These are phyloP conservation scores for Phyllosticta ampelicida DNA, from an alignment of 2,329 filamentous ascomycete species.

Conservation along the genomic window DNA sequence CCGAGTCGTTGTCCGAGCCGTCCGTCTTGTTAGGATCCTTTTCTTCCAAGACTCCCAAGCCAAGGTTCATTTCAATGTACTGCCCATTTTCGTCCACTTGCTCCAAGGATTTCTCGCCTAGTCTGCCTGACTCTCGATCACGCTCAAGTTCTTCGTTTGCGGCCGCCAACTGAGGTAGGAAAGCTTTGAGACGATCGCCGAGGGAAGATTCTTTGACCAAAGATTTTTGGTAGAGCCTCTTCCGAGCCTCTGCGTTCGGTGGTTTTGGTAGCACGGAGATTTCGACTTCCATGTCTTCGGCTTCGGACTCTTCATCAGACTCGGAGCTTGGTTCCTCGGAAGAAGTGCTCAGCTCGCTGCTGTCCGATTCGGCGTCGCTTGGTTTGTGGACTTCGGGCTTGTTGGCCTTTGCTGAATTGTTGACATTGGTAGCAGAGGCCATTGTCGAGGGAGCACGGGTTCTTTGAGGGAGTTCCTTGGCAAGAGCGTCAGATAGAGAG, in stretches of 20 bases:
- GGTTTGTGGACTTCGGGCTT: background rate
- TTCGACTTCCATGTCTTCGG: slow-evolving; percentile 13
- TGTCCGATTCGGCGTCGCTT: slow-evolving; percentile 3
- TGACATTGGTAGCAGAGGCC: background rate
- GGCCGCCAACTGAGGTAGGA: slow-evolving; percentile 32
- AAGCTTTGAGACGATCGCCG: slow-evolving; percentile 26
- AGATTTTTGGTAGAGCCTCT: slow-evolving; percentile 7
- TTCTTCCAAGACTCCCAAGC: slow-evolving; percentile 36
- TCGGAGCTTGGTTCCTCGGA: slow-evolving; percentile 29
- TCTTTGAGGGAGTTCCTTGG: background rate
- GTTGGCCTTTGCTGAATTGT: background rate
- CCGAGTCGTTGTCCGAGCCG: slow-evolving; percentile 12
- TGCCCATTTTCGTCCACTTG: slow-evolving; percentile 19
- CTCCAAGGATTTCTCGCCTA: slow-evolving; percentile 28
- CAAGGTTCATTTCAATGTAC: slow-evolving; percentile 37
- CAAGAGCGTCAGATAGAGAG: background rate
- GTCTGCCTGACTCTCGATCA: slow-evolving; percentile 28
- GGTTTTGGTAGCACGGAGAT: slow-evolving; percentile 1
- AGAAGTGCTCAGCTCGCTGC: slow-evolving; percentile 15
- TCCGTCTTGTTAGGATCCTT: slow-evolving; percentile 21
- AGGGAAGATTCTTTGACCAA: background rate
- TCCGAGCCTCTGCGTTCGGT: background rate
- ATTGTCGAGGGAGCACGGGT: background rate
- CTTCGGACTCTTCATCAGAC: slow-evolving; percentile 13
- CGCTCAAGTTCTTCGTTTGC: slow-evolving; percentile 34